These are phyloP conservation scores for Cladosporium sp. DNA, from an alignment of 2,329 filamentous ascomycete species.

Conservation along the genomic window DNA sequence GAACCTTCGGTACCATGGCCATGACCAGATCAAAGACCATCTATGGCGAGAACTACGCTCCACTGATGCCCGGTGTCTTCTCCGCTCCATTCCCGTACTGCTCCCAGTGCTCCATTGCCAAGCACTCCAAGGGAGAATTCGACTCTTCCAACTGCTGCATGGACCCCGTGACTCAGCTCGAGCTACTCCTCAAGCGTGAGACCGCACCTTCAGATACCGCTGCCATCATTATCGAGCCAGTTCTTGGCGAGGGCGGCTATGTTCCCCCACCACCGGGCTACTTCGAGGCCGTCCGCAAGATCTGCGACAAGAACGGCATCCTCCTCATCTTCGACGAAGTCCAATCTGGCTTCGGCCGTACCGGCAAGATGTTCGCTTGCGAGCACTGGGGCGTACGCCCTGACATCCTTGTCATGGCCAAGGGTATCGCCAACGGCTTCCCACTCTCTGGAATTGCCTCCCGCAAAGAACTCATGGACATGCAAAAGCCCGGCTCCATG, in stretches of 20 bases:
- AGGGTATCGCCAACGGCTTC: slow-evolving; percentile 41
- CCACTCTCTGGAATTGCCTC: slow-evolving; percentile 30
- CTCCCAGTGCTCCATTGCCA: slow-evolving; percentile 39
- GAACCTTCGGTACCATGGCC: slow-evolving; percentile 61
- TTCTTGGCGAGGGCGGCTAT: slow-evolving; percentile 53
- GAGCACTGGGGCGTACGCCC: slow-evolving; percentile 51
- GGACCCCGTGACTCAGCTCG: slow-evolving; percentile 41
- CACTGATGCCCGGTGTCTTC: slow-evolving; percentile 61
- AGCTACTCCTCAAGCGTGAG: slow-evolving; percentile 50
- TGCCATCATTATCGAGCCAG: slow-evolving; percentile 54
- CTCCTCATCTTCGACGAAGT: slow-evolving; percentile 58
- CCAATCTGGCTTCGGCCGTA: slow-evolving; percentile 28
- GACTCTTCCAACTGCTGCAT: slow-evolving; percentile 42
- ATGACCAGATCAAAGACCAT: not conserved
- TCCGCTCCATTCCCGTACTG: slow-evolving; percentile 52
- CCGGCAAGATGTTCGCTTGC: slow-evolving; percentile 27
- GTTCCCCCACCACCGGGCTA: slow-evolving; percentile 56
- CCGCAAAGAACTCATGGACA: slow-evolving; percentile 41
- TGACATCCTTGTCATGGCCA: slow-evolving; percentile 65
- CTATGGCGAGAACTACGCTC: slow-evolving; percentile 1
- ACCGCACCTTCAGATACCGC: slow-evolving; percentile 50
- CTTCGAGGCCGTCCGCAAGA: slow-evolving; percentile 51
- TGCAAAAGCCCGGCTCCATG: slow-evolving; percentile 40
- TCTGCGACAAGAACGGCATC: slow-evolving; percentile 58
- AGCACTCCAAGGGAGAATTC: slow-evolving; percentile 44